Base-by-base conservation (phyloP, 495 filamentous ascomycete species). In the Extremus antarcticus region DNA sequence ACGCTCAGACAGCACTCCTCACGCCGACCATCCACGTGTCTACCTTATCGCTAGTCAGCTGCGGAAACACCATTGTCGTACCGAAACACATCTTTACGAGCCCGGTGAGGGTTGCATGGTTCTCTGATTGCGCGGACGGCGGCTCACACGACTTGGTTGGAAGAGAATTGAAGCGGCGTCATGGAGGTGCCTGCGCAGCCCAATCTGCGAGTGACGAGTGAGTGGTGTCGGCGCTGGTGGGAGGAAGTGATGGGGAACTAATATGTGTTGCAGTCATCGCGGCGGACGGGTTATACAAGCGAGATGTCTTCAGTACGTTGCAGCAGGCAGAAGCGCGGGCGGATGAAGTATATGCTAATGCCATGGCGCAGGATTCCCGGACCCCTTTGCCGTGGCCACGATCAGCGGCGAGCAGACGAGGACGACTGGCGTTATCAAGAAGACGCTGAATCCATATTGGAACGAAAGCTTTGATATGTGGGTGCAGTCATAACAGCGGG, bases 381-480 rank as follows among this genome's bases (percentile, higher is more conserved):
- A 98, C 70, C 92, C 94, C 23, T 98, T 98, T 68, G 91, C 94
- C 16, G 92, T 98, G 54, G 91, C 91, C 59, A 98, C 92, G 25
- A 82, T 97, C 62, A 86, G 86, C 66, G 94, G 92, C 57, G 92
- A 98, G 71, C 92, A 98, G 70, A 98, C 92, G 49, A 86, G 86
- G 65, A 96, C 94, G 21, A 97, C 92, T 4, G 82, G 82, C 16
- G 94, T 97, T 45, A 94, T 94, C 69, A 95, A 94, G 73, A 87
- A 91, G 71, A 97, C 92, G 1, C 73, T 98, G 72, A 97, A 95
- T 67, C 92, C 92, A 21, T 98, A 98, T 66, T 98, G 92, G 92
- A 98, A 98, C 70, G 94, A 98, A 72, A 87, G 80, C 63, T 98
- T 98, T 71, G 92, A 98, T 69, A 79, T 97, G 94, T 97, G 82